Percentiles rank a stretch among this genome's conserved stretches.
Conservation (phyloP, 345 rosid species). For the Microthlaspi erraticum region DNA sequence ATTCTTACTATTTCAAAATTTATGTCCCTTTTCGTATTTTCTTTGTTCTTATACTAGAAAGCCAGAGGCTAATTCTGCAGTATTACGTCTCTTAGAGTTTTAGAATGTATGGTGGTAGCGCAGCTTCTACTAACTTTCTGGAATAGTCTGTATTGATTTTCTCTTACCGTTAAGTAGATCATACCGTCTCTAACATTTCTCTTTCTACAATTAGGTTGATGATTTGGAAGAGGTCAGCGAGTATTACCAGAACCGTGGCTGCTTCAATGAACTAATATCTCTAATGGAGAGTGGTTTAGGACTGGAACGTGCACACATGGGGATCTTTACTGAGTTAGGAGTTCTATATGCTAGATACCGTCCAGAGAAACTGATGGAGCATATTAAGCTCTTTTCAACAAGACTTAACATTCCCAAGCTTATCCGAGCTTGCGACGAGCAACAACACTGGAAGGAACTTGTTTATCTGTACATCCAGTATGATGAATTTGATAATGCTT, state of each 20-base stretch:
- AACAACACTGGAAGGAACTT: conserved; percentile 98
- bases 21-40: conserved; percentile 9
- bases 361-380: conserved; percentile 97
- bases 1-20: no score
- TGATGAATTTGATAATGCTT: conserved; percentile 98
- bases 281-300: conserved; percentile 99
- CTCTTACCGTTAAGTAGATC: conserved; percentile 9
- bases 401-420: conserved; percentile 99
- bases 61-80: background rate
- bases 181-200: conserved; percentile 3
- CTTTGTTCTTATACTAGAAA: background rate
- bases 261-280: conserved; percentile 95
- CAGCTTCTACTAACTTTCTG: background rate
- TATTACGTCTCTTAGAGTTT: background rate
- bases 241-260: conserved; percentile 96
- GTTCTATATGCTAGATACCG: conserved; percentile 98
- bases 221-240: conserved; percentile 98
- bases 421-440: conserved; percentile 97
- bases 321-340: conserved; percentile 97
- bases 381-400: conserved; percentile 93
- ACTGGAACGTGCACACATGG: conserved; percentile 99
- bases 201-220: conserved; percentile 66
- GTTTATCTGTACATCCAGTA: conserved; percentile 89
- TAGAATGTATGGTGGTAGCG: no score
- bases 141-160: background rate